Evolutionary conservation across 805 yeast genomes (phyloP).

Genomic region (Kuraishia floccosa): DNA sequence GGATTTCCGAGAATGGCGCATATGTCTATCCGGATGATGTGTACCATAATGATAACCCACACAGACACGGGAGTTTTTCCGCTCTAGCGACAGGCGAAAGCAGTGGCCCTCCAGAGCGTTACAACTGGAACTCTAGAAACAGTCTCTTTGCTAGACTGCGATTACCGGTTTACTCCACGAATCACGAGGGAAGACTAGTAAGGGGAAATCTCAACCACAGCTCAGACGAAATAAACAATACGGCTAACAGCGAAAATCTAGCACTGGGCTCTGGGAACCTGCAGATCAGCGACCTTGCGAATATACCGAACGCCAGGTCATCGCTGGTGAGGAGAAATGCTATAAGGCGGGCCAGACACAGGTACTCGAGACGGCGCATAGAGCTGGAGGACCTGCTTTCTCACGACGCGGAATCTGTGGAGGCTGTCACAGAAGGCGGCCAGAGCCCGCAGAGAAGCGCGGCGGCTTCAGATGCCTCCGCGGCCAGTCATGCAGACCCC

Average conservation of each 20-base stretch:
- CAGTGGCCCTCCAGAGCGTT: no score
- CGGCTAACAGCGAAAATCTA: no score
- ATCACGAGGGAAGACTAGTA: neutral
- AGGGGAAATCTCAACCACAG: neutral
- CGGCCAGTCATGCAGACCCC: neutral
- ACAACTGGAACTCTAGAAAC: no score
- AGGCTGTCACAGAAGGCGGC: neutral
- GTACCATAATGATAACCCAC: neutral
- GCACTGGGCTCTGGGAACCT: neutral
- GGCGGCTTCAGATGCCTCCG: neutral
- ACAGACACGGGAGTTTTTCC: conserved; percentile 1
- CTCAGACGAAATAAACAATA: no score
- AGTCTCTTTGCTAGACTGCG: neutral
- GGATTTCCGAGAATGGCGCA: conserved; percentile 7
- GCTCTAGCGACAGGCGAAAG: neutral
- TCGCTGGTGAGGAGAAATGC: neutral
- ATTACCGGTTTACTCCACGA: neutral
- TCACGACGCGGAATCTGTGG: neutral
- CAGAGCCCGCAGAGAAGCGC: neutral
- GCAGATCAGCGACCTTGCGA: neutral
- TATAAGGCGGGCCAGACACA: neutral
- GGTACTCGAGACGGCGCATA: neutral
- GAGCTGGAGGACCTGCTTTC: neutral
- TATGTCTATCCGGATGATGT: conserved; percentile 2
- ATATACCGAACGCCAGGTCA: neutral